phyloP scores from a whole-genome alignment of 805 yeast genomes.

The Lachancea nothofagi region DNA sequence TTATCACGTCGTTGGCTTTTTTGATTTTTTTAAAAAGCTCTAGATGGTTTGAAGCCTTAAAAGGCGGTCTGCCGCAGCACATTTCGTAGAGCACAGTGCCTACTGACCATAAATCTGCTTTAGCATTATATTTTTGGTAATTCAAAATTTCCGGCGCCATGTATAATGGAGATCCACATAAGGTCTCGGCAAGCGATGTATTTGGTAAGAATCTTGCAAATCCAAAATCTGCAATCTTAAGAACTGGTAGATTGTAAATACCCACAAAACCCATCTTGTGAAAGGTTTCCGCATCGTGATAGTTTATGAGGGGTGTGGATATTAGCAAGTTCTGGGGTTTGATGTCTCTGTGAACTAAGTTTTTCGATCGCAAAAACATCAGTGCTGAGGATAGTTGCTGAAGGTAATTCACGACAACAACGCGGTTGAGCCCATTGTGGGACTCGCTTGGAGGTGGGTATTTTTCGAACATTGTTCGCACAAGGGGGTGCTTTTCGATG shows the following conservation, averaged over 20 bases:
- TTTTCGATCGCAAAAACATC: constrained; percentile 71
- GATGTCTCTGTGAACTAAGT: constrained; percentile 87
- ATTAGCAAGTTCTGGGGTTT: constrained; percentile 78
- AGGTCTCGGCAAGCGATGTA: constrained; percentile 90
- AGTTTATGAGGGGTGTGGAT: constrained; percentile 66
- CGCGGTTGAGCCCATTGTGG: constrained; percentile 73
- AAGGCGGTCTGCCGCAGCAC: constrained; percentile 96
- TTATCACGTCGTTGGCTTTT: constrained; percentile 67
- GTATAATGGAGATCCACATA: constrained; percentile 95
- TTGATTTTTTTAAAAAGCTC: constrained; percentile 85
- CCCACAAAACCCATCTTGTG: constrained; percentile 61
- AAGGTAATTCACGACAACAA: constrained; percentile 74
- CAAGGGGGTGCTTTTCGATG: constrained; percentile 67
- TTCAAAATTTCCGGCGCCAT: constrained; percentile 98
- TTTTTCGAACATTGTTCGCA: constrained; percentile 66
- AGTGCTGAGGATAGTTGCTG: constrained; percentile 84
- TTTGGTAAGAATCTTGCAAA: constrained; percentile 93
- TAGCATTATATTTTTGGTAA: constrained; percentile 93
- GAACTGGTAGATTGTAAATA: constrained; percentile 78
- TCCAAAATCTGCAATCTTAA: constrained; percentile 96
- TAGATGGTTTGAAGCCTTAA: constrained; percentile 87
- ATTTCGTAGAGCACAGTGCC: constrained; percentile 95
- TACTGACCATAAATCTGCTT: constrained; percentile 96
- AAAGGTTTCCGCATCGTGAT: constrained; percentile 49
- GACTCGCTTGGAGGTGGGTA: constrained; percentile 75